Evolutionary conservation across 2,329 filamentous ascomycete species (phyloP).

Genomic region (Penicillium sp.): DNA sequence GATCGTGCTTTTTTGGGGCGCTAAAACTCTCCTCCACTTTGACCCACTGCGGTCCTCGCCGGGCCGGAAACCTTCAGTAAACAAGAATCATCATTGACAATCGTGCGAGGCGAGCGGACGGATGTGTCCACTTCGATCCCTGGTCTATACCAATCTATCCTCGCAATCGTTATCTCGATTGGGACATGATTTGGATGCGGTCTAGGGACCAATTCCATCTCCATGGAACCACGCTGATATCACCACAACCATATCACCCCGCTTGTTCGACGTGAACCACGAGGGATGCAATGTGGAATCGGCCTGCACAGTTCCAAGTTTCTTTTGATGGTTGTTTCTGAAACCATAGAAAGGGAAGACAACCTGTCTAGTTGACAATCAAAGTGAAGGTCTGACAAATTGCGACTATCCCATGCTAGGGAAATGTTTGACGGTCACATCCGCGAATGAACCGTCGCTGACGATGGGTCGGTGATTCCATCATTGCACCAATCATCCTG

Average conservation of each 20-base stretch:
- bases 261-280: slow-evolving; percentile 20
- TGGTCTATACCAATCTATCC: slow-evolving; percentile 1
- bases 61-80: slow-evolving; percentile 25
- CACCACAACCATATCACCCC: slow-evolving; percentile 6
- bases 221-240: slow-evolving; percentile 4
- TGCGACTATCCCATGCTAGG: neutral
- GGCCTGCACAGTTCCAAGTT: slow-evolving; percentile 3
- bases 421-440: slow-evolving; percentile 9
- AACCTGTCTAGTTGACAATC: slow-evolving; percentile 11
- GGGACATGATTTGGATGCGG: slow-evolving; percentile 10
- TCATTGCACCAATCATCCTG: slow-evolving; percentile 15
- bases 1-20: slow-evolving; percentile 11
- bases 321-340: slow-evolving; percentile 2
- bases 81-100: too few relatives aligned
- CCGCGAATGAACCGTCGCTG: slow-evolving; percentile 8
- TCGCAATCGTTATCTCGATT: too few relatives aligned
- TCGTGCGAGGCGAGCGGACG: slow-evolving; percentile 2
- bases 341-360: slow-evolving; percentile 3
- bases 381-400: slow-evolving; percentile 12
- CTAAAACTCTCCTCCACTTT: slow-evolving; percentile 9
- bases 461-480: slow-evolving; percentile 11
- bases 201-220: slow-evolving; percentile 11
- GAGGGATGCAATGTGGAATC: slow-evolving; percentile 17
- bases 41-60: slow-evolving; percentile 25
- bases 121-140: too few relatives aligned